Evolutionary conservation across 106 monocot species (phyloP).

Genomic region (Dendrobium huoshanense): DNA sequence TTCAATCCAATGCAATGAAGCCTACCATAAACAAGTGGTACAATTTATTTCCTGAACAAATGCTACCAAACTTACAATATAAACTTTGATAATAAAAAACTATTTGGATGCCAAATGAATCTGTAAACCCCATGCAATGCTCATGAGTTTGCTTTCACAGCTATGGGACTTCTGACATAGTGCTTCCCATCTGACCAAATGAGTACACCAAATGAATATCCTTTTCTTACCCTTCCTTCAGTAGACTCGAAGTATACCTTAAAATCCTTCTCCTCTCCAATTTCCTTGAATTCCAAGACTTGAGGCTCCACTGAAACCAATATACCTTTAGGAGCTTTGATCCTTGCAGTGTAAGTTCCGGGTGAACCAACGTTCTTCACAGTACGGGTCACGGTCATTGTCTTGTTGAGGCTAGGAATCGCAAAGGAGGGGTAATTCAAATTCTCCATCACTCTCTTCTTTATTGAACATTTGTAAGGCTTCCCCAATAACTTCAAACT

Average conservation of each 20-base stretch:
- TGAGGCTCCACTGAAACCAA: constrained; percentile 35
- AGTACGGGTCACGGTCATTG: constrained; percentile 31
- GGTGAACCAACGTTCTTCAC: constrained; percentile 53
- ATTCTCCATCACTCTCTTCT: constrained; percentile 23
- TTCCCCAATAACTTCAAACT: background rate
- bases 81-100: too few relatives aligned
- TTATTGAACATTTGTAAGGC: constrained; percentile 30
- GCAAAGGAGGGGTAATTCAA: constrained; percentile 79
- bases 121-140: too few relatives aligned
- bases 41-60: too few relatives aligned
- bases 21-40: too few relatives aligned
- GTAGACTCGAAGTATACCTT: constrained; percentile 8
- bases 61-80: too few relatives aligned
- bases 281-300: constrained; percentile 21
- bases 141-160: constrained; percentile 25
- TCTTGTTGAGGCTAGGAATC: constrained; percentile 21
- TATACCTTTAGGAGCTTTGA: constrained; percentile 41
- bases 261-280: constrained; percentile 53
- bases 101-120: too few relatives aligned
- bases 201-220: constrained; percentile 39
- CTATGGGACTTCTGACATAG: constrained; percentile 60
- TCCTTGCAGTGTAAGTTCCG: constrained; percentile 28
- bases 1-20: too few relatives aligned
- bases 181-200: constrained; percentile 66
- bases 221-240: background rate